Percentiles rank a stretch among this genome's conserved stretches.
phyloP scores from a whole-genome alignment of 352 stramenopile genomes.

The Pythium phragmiticola region DNA sequence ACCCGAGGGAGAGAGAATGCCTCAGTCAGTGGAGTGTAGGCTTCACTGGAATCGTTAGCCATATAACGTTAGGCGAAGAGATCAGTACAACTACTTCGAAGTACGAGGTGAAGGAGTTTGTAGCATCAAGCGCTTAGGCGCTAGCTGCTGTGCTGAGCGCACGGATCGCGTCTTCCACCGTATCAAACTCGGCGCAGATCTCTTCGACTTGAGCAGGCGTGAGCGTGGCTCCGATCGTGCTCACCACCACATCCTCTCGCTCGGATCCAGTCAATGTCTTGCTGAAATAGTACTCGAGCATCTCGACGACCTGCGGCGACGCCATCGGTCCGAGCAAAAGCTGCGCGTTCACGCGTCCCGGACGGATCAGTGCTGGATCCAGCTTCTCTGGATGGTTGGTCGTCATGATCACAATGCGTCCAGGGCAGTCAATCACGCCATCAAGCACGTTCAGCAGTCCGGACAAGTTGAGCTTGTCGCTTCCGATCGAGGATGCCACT shows the following conservation, averaged over 20 bases:
- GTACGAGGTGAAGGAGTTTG: too few species aligned
- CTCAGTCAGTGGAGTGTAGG: too few species aligned
- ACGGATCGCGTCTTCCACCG: conserved; percentile 14
- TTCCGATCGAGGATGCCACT: too few species aligned
- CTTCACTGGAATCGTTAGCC: too few species aligned
- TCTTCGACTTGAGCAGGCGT: conserved; percentile 35
- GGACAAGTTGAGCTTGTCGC: conserved; percentile 52
- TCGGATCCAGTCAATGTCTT: conserved; percentile 9
- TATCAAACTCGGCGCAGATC: conserved; percentile 36
- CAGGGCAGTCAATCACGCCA: conserved; percentile 75
- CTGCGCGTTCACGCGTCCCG: conserved; percentile 47
- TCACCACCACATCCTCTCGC: conserved; percentile 2
- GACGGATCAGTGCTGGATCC: conserved; percentile 50
- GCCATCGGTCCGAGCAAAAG: too few species aligned
- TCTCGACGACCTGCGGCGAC: too few species aligned
- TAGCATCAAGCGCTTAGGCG: too few species aligned
- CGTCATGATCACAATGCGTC: conserved; percentile 86
- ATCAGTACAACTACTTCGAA: too few species aligned
- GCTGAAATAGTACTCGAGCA: too few species aligned
- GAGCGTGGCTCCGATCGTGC: conserved; percentile 5
- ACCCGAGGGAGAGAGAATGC: too few species aligned
- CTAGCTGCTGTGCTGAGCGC: conserved; percentile 2
- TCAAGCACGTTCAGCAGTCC: conserved; percentile 85
- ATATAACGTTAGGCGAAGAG: too few species aligned
- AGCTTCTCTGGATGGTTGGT: conserved; percentile 27